Evolutionary conservation across 345 rosid species (phyloP).

Genomic region (Eucalyptus curtisii): DNA sequence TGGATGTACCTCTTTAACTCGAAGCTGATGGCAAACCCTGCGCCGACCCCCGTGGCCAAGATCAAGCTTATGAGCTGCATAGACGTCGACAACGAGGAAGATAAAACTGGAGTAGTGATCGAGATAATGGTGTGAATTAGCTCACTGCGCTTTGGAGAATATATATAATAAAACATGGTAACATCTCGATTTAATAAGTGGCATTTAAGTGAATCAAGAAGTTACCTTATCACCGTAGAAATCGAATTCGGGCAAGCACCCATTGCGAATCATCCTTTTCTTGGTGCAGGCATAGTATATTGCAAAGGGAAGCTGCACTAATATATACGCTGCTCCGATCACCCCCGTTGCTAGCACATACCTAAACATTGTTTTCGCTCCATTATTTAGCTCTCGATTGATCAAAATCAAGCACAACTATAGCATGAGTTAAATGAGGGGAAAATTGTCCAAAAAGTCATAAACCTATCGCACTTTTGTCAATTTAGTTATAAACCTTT

Average conservation of each 20-base stretch:
- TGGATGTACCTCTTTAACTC: not conserved
- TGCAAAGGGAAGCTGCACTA: slow-evolving; percentile 14
- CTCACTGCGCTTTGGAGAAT: not conserved
- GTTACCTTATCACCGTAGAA: slow-evolving; percentile 18
- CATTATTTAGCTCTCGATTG: not conserved
- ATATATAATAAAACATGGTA: not conserved
- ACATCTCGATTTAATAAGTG: not conserved
- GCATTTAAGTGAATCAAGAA: not conserved
- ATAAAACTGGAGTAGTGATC: not conserved
- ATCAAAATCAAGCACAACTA: not conserved
- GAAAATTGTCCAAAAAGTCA: too few species aligned
- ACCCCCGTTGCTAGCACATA: slow-evolving; percentile 1
- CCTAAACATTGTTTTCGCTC: not conserved
- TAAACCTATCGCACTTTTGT: too few species aligned
- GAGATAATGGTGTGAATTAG: not conserved
- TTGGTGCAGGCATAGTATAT: not conserved
- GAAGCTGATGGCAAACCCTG: slow-evolving; percentile 4
- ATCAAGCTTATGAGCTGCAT: slow-evolving; percentile 7
- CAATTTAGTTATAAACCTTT: too few species aligned
- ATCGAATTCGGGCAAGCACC: slow-evolving; percentile 7
- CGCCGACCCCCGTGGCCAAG: slow-evolving; percentile 12
- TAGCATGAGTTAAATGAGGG: not conserved
- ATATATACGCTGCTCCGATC: slow-evolving; percentile 4
- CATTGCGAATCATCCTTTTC: slow-evolving; percentile 6
- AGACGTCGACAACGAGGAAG: not conserved